Evolutionary conservation across 208 protist species (phyloP), one percentile per base, ranked within the genome.

Genomic region (Wallacemonas sp.): DNA sequence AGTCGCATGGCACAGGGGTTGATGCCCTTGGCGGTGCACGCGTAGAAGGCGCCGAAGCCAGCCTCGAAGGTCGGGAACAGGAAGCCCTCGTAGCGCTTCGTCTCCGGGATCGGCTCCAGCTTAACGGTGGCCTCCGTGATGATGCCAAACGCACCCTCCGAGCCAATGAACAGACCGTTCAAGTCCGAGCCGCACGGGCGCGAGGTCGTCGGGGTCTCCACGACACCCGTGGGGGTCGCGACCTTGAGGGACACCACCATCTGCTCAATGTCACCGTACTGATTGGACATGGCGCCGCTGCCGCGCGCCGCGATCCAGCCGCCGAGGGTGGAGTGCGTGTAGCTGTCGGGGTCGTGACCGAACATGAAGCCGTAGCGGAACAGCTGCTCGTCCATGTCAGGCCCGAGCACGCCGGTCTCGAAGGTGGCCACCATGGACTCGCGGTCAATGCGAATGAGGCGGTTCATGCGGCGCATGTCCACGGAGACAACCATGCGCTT

Each of bases 301-400:
- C 93, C 91, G 20, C 95, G 84, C n/a, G 97, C 97, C 22, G 85
- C 92, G 49, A 98, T 97, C 95, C 97, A 98, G 26, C 97, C 97
- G 44, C 97, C 97, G 2, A 98, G 76, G 16, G 96, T 96, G 26
- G 89, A 97, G 83, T 98, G 86, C 57, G 90, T 89, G 83, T 93
- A 95, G 68, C 89, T 97, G 75, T 98, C 96, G 42, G 93, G 94
- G 74, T 98, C 93, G 73, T 98, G 93, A 14, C 96, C 96, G 32
- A 95, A 62, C 83, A 91, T 97, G 52, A 97, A 93, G 25, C 94
- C 96, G 70, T 97, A 72, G 46, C 75, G 81, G 45, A 71, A 70
- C 28, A 98, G 79, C 74, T 94, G 82, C 50, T 91, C 77, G 57
- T 98, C 91, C 54, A 98, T 69, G 63, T 97, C 94, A 2, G 88